Conservation (phyloP, 164 flowering plant species). For the Annona squamosa region DNA sequence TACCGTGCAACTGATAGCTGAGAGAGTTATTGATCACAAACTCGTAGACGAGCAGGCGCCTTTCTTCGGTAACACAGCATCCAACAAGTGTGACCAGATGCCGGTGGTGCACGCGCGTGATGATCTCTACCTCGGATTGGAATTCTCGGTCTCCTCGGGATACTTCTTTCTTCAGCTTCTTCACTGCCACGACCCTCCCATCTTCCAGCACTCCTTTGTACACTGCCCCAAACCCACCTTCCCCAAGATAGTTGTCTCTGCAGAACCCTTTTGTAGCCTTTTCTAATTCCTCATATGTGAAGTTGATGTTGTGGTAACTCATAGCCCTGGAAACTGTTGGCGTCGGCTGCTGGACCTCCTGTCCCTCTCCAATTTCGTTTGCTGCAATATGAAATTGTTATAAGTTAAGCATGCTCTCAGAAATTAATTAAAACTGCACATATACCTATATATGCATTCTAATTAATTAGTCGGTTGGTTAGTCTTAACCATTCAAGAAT, state of each 20-base stretch:
- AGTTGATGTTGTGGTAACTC: conserved; percentile 67
- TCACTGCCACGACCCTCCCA: conserved; percentile 11
- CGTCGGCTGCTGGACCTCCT: too few relatives aligned
- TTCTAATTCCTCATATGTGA: conserved; percentile 72
- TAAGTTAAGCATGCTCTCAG: too few relatives aligned
- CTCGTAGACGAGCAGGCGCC: conserved; percentile 15
- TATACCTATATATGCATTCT: not conserved
- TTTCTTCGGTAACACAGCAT: not conserved
- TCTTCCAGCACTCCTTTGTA: conserved; percentile 9
- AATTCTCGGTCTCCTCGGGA: conserved; percentile 12
- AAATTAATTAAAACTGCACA: too few relatives aligned
- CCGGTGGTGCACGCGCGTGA: conserved; percentile 15
- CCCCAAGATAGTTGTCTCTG: conserved; percentile 34
- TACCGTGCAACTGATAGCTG: conserved; percentile 12
- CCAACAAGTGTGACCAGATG: conserved; percentile 16
- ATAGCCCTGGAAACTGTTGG: conserved; percentile 40
- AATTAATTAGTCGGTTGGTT: not conserved
- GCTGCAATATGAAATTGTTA: too few relatives aligned
- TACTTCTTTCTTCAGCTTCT: conserved; percentile 7
- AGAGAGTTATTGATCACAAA: conserved; percentile 11
- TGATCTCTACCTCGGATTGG: conserved; percentile 16
- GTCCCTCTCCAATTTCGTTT: too few relatives aligned
- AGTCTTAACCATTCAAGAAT: too few relatives aligned
- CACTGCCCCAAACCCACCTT: conserved; percentile 16
- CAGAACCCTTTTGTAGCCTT: conserved; percentile 95